Percentiles rank a stretch among this genome's conserved stretches.
Conservation (phyloP, 1,284 basidiomycete species). For the Austropuccinia psidii region DNA sequence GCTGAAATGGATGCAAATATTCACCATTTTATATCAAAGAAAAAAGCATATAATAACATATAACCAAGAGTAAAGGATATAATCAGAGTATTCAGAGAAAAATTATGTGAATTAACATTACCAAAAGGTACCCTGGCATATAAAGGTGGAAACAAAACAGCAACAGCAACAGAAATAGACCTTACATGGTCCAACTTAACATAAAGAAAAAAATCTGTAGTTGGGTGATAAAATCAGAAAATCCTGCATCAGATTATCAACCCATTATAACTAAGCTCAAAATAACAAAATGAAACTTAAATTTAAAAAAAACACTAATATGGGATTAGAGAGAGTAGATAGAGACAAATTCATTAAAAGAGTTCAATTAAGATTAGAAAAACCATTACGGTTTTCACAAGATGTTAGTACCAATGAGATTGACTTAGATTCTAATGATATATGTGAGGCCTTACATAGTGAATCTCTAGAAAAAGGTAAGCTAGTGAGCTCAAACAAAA, state of each 20-base stretch:
- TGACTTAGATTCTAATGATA: not conserved
- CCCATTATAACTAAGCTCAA: not conserved
- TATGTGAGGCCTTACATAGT: not conserved
- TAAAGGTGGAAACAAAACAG: not conserved
- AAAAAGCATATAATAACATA: not conserved
- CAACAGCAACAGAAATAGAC: not conserved
- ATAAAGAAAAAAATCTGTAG: not conserved
- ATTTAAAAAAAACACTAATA: not conserved
- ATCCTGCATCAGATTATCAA: not conserved
- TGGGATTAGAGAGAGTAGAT: not conserved
- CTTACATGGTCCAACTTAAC: not conserved
- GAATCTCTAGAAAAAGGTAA: not conserved
- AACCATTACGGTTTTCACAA: not conserved
- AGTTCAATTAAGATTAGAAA: not conserved
- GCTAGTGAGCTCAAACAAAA: not conserved
- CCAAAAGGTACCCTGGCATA: not conserved
- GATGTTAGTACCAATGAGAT: not conserved
- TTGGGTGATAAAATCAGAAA: not conserved
- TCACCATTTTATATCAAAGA: not conserved
- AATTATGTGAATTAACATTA: not conserved
- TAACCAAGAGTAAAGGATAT: not conserved
- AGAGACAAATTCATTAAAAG: not conserved
- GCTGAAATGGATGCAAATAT: conserved; percentile 9
- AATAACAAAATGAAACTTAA: not conserved
- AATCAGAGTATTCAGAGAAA: not conserved